These are phyloP conservation scores for Telfairia occidentalis DNA, from an alignment of 331 rosid genomes.

Conservation along the genomic window DNA sequence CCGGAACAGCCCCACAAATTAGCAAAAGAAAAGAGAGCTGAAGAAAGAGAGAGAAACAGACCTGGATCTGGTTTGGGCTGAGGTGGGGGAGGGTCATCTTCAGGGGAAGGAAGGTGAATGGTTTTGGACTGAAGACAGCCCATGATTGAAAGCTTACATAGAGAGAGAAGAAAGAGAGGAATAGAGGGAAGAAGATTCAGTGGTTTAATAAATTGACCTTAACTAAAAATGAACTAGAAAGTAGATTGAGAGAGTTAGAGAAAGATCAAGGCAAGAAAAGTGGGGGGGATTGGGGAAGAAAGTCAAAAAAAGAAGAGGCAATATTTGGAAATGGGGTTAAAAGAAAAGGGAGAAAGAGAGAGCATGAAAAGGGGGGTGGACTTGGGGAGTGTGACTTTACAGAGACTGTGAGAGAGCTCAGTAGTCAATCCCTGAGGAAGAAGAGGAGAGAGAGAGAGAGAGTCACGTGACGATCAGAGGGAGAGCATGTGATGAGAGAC, in stretches of 20 bases:
- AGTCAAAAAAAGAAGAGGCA: background rate
- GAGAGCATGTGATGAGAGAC: slow-evolving; percentile 10
- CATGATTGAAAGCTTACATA: slow-evolving; percentile 20
- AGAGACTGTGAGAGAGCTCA: background rate
- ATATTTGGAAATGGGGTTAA: background rate
- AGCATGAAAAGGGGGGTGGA: slow-evolving; percentile 7
- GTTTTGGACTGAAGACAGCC: slow-evolving; percentile 40
- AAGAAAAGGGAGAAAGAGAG: background rate
- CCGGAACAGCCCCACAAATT: background rate
- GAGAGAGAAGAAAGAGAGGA: background rate
- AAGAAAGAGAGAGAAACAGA: background rate
- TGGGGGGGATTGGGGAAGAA: background rate
- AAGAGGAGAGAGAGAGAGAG: background rate
- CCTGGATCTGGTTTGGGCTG: slow-evolving; percentile 26
- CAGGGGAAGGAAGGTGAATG: slow-evolving; percentile 23
- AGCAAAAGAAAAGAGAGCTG: background rate
- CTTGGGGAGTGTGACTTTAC: slow-evolving; percentile 15
- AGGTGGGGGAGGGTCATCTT: slow-evolving; percentile 17
- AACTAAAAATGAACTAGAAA: background rate
- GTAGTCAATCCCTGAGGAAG: background rate
- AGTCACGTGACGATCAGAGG: slow-evolving; percentile 17
- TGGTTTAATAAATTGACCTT: background rate
- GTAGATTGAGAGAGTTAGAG: background rate
- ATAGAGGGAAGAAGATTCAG: background rate
- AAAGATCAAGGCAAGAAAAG: too few species aligned